phyloP scores from a whole-genome alignment of 768 basidiomycete genomes.

The Pisolithus marmoratus region DNA sequence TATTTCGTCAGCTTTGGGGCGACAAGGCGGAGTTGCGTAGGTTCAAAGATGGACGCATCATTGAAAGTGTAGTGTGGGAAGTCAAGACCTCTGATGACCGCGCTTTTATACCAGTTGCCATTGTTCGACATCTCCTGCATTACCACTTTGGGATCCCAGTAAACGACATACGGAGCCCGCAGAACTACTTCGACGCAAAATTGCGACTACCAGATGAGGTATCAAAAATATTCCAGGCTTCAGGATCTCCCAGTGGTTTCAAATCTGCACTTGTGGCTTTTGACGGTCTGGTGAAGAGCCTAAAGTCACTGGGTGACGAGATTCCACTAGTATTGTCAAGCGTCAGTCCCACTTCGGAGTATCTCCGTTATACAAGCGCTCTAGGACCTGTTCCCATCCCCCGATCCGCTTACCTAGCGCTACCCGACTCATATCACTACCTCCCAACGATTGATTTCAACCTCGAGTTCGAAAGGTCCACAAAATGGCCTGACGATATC shows the following conservation, averaged over 20 bases:
- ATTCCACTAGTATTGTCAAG: conserved; percentile 76
- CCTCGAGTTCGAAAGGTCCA: conserved; percentile 88
- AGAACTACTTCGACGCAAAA: conserved; percentile 50
- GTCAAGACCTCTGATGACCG: conserved; percentile 76
- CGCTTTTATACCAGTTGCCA: conserved; percentile 64
- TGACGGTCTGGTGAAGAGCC: conserved; percentile 64
- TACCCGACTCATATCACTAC: conserved; percentile 60
- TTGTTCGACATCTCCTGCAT: conserved; percentile 68
- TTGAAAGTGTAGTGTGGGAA: conserved; percentile 97
- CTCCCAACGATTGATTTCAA: conserved; percentile 66
- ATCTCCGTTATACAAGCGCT: conserved; percentile 76
- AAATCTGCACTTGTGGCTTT: conserved; percentile 75
- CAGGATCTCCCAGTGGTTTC: conserved; percentile 48
- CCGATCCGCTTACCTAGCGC: conserved; percentile 38
- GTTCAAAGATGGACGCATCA: conserved; percentile 93
- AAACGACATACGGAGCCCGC: conserved; percentile 52
- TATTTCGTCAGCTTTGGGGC: conserved; percentile 88
- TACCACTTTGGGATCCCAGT: conserved; percentile 67
- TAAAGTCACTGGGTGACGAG: conserved; percentile 67
- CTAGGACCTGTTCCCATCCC: conserved; percentile 78
- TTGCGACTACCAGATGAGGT: conserved; percentile 55
- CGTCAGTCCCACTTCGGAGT: conserved; percentile 67
- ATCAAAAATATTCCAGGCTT: conserved; percentile 31
- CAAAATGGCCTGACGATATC: conserved; percentile 93
- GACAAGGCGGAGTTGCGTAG: conserved; percentile 85